phyloP scores from a whole-genome alignment of 164 flowering plant species.

The Stephania cephalantha region DNA sequence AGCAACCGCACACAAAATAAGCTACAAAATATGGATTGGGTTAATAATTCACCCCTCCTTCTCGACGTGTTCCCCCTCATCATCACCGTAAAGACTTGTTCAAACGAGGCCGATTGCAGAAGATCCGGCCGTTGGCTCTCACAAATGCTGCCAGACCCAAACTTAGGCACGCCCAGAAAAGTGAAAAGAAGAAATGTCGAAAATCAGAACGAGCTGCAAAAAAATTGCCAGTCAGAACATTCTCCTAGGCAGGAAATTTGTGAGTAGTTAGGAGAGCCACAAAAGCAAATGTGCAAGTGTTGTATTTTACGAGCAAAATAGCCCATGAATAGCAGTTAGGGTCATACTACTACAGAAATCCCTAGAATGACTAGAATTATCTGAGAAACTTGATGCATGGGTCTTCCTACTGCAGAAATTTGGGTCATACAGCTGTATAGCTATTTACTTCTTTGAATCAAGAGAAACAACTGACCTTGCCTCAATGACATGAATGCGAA shows the following conservation, averaged over 20 bases:
- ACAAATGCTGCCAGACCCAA: slow-evolving; percentile 52
- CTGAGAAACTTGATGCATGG: not conserved
- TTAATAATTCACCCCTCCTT: not conserved
- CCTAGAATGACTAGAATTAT: not conserved
- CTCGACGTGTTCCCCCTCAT: not conserved
- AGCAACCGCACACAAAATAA: not conserved
- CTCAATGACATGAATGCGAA: slow-evolving; percentile 59
- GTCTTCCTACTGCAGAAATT: not conserved
- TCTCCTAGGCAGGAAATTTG: not conserved
- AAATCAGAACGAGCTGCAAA: slow-evolving; percentile 46
- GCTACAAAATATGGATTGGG: not conserved
- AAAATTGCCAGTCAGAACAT: not conserved
- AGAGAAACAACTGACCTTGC: slow-evolving; percentile 53
- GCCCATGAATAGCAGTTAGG: not conserved
- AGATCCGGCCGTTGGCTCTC: slow-evolving; percentile 68
- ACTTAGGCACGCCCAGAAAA: slow-evolving; percentile 67
- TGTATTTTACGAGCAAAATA: not conserved
- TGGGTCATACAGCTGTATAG: not conserved
- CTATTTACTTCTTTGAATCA: not conserved
- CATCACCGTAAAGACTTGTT: slow-evolving; percentile 49
- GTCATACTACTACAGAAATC: no score
- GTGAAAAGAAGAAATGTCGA: slow-evolving; percentile 57
- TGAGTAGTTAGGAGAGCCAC: not conserved
- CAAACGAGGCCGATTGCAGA: slow-evolving; percentile 93
- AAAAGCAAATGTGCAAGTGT: not conserved